These are phyloP conservation scores for Cochliopodium minus DNA, from an alignment of 208 protist genomes.

Conservation along the genomic window DNA sequence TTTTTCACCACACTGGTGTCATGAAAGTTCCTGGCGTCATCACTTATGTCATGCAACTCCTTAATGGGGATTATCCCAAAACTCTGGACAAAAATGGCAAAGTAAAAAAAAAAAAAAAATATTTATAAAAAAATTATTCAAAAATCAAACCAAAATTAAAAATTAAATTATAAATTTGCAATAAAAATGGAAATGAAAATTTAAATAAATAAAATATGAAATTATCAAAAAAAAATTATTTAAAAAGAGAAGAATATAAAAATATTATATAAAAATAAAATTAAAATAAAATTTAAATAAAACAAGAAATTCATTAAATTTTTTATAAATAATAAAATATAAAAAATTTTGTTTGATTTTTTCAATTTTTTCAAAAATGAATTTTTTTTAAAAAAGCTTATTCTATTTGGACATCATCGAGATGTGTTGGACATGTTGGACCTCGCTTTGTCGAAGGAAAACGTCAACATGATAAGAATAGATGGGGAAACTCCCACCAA, in stretches of 20 bases:
- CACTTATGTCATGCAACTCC: neutral
- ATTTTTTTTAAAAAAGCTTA: no score
- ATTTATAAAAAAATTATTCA: no score
- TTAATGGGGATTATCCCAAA: neutral
- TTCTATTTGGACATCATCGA: no score
- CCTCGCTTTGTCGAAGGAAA: no score
- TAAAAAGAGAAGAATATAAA: neutral
- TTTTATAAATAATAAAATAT: neutral
- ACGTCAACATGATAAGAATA: no score
- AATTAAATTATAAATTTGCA: neutral
- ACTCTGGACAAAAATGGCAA: neutral
- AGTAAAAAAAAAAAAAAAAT: no score
- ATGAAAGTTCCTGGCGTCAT: no score
- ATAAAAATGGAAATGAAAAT: neutral
- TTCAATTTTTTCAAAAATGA: neutral
- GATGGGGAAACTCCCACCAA: constrained; percentile 29
- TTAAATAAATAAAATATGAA: neutral
- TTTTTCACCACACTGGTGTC: no score
- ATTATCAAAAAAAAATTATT: neutral
- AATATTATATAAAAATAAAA: neutral
- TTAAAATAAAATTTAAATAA: neutral
- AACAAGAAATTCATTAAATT: neutral
- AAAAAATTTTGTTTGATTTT: neutral
- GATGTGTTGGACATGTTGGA: no score
- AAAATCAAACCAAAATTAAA: no score